A percentile compares a stretch with the other conserved stretches of the same genome.
Evolutionary conservation across 1,284 basidiomycete genomes (phyloP).

Genomic region (Termitomyces sp.): DNA sequence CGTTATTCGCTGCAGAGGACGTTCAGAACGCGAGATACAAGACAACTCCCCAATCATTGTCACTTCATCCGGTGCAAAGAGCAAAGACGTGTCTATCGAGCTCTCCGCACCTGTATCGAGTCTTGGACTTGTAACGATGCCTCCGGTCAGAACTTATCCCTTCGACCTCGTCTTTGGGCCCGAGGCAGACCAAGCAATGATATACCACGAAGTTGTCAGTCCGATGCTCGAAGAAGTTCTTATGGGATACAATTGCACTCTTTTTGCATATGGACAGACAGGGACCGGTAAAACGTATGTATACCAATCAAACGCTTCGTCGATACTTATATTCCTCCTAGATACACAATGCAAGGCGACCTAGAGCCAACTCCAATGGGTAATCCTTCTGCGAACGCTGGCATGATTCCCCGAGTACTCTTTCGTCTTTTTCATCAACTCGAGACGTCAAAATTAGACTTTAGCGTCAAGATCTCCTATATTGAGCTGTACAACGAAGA

Average conservation of each 20-base stretch:
- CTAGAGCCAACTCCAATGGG: conserved; percentile 77
- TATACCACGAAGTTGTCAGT: conserved; percentile 91
- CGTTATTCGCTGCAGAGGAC: conserved; percentile 81
- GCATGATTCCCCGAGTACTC: conserved; percentile 96
- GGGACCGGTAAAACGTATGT: conserved; percentile 98
- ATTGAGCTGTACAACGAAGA: conserved; percentile 99
- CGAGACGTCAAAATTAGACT: conserved; percentile 75
- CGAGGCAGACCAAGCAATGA: conserved; percentile 92
- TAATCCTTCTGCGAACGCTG: conserved; percentile 85
- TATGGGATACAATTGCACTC: conserved; percentile 94
- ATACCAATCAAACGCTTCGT: background rate
- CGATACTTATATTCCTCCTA: conserved; percentile 28
- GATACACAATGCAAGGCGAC: conserved; percentile 95
- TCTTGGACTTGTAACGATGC: conserved; percentile 60
- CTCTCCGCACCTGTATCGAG: conserved; percentile 60
- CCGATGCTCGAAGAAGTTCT: conserved; percentile 93
- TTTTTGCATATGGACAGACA: conserved; percentile 99
- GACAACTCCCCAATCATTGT: conserved; percentile 83
- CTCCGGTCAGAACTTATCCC: conserved; percentile 79
- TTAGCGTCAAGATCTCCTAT: conserved; percentile 90
- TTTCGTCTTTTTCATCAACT: conserved; percentile 91
- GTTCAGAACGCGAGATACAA: conserved; percentile 77
- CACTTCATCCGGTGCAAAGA: conserved; percentile 65
- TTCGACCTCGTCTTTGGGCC: conserved; percentile 95
- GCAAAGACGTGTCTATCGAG: conserved; percentile 76